Evolutionary conservation across 768 basidiomycete species (phyloP).

Genomic region (Boletus tylopilopsis): DNA sequence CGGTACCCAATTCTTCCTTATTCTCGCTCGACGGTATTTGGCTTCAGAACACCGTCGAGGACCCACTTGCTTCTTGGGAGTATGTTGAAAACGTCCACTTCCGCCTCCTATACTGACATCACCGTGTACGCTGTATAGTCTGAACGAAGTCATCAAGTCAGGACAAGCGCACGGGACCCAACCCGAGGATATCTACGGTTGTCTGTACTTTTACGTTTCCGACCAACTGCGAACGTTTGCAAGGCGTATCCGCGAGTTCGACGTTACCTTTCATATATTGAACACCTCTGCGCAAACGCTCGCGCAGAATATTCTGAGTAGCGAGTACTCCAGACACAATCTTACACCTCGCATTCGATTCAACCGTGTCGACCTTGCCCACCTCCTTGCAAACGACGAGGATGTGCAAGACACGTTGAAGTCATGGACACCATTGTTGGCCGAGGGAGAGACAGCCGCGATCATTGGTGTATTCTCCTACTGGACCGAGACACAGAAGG

Average conservation of each 20-base stretch:
- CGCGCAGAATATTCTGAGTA: slow-evolving; percentile 33
- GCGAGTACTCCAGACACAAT: slow-evolving; percentile 17
- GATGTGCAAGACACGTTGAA: slow-evolving; percentile 28
- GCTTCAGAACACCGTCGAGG: slow-evolving; percentile 33
- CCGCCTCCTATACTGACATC: neutral
- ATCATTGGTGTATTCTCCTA: slow-evolving; percentile 43
- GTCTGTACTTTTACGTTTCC: slow-evolving; percentile 44
- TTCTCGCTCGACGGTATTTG: slow-evolving; percentile 44
- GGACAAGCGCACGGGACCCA: slow-evolving; percentile 35
- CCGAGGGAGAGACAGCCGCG: slow-evolving; percentile 24
- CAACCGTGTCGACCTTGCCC: slow-evolving; percentile 43
- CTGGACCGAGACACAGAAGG: slow-evolving; percentile 27
- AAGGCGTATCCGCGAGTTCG: slow-evolving; percentile 34
- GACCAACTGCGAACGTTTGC: slow-evolving; percentile 38
- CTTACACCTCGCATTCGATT: slow-evolving; percentile 32
- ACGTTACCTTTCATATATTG: slow-evolving; percentile 33
- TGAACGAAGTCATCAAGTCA: slow-evolving; percentile 35
- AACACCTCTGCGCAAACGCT: slow-evolving; percentile 37
- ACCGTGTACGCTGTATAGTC: slow-evolving; percentile 24
- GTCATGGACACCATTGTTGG: slow-evolving; percentile 37
- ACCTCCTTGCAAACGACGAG: slow-evolving; percentile 35
- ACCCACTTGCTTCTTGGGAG: slow-evolving; percentile 49
- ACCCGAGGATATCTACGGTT: slow-evolving; percentile 43
- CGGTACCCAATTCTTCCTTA: slow-evolving; percentile 38
- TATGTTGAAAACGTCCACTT: slow-evolving; percentile 20